A percentile compares a stretch with the other conserved stretches of the same genome.
Evolutionary conservation across 139 green algal genomes (phyloP).

Genomic region (Chlorella sp.): DNA sequence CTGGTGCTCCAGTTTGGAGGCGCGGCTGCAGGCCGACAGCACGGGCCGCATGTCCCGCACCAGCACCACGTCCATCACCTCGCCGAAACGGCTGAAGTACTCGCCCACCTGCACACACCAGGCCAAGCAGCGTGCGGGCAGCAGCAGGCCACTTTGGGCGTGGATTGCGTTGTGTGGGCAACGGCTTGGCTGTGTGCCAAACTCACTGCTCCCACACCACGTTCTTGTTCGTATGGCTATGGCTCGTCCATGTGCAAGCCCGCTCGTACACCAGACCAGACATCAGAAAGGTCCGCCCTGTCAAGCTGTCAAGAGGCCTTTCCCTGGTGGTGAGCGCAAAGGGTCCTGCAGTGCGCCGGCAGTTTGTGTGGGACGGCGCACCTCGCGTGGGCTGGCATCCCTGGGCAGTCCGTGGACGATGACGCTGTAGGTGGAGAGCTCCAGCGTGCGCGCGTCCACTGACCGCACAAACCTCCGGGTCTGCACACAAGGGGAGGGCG

Average conservation of each 20-base stretch:
- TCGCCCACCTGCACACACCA: constrained; percentile 31
- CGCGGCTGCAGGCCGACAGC: constrained; percentile 17
- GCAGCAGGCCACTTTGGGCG: neutral
- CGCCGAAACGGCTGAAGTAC: constrained; percentile 34
- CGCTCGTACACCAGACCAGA: too few relatives aligned
- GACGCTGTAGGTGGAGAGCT: constrained; percentile 37
- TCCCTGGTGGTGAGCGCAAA: too few relatives aligned
- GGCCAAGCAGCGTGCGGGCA: neutral
- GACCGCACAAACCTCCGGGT: neutral
- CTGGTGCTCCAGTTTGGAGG: constrained; percentile 30
- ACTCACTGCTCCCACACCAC: too few relatives aligned
- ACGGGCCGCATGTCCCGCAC: constrained; percentile 37
- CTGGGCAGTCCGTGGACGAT: constrained; percentile 33
- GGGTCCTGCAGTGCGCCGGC: too few relatives aligned
- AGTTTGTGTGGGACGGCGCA: too few relatives aligned
- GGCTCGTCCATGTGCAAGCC: too few relatives aligned
- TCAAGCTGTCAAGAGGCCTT: too few relatives aligned
- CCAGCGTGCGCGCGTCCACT: constrained; percentile 15
- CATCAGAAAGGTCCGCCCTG: too few relatives aligned
- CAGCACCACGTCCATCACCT: constrained; percentile 47
- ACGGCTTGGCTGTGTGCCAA: too few relatives aligned
- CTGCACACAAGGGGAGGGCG: neutral
- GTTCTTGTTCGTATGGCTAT: too few relatives aligned
- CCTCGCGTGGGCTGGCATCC: constrained; percentile 24
- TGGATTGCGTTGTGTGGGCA: too few relatives aligned